Evolutionary conservation across 345 rosid species (phyloP).

Genomic region (Aethionema arabicum): DNA sequence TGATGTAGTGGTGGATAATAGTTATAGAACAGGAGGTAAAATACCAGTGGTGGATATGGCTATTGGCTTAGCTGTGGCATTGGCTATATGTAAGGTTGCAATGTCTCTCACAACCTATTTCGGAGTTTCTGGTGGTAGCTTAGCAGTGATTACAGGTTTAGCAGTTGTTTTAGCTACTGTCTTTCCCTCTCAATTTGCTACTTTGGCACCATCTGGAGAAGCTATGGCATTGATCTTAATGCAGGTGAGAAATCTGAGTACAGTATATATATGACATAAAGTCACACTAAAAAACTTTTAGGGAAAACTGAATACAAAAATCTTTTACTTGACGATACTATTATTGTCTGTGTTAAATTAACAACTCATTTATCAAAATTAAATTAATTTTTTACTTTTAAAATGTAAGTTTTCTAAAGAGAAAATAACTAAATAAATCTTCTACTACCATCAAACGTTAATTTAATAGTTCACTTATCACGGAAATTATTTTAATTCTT

Average conservation of each 20-base stretch:
- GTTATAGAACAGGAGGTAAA: constrained; percentile 38
- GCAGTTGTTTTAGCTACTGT: constrained; percentile 57
- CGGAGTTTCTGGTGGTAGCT: constrained; percentile 57
- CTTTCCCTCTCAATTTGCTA: constrained; percentile 53
- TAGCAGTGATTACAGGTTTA: constrained; percentile 60
- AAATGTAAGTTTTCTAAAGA: too few species aligned
- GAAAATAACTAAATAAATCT: too few species aligned
- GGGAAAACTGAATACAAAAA: neutral
- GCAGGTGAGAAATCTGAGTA: constrained; percentile 52
- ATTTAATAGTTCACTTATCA: too few species aligned
- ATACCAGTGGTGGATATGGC: constrained; percentile 50
- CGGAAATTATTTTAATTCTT: neutral
- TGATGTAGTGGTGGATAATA: constrained; percentile 29
- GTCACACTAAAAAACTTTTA: neutral
- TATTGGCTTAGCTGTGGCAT: constrained; percentile 55
- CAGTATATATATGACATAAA: neutral
- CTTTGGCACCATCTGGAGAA: constrained; percentile 65
- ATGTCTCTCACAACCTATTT: constrained; percentile 40
- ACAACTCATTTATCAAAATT: too few species aligned
- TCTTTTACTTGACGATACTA: neutral
- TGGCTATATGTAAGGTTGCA: constrained; percentile 65
- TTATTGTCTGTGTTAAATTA: neutral
- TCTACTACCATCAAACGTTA: too few species aligned
- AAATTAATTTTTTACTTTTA: too few species aligned
- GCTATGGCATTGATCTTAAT: constrained; percentile 70